Evolutionary conservation across 2,329 filamentous ascomycete species (phyloP).

Genomic region (Saccharata proteae): DNA sequence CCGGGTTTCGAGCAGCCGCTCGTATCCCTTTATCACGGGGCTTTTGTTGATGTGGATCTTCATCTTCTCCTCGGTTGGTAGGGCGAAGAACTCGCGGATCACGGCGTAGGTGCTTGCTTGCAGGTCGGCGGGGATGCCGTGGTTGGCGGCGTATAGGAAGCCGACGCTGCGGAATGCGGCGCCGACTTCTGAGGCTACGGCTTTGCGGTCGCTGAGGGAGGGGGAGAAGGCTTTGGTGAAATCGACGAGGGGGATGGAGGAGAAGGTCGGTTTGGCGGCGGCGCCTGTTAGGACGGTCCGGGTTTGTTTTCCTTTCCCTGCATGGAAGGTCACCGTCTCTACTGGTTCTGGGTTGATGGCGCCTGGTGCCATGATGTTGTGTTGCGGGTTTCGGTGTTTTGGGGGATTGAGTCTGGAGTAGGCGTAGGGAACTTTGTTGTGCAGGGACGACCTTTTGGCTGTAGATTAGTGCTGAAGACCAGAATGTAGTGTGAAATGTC

Average conservation of each 20-base stretch:
- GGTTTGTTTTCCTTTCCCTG: too few relatives aligned
- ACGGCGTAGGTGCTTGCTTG: constrained; percentile 19
- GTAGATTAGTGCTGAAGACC: too few relatives aligned
- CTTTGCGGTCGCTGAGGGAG: constrained; percentile 9
- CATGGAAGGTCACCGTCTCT: not conserved
- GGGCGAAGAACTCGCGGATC: constrained; percentile 19
- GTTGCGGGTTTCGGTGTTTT: too few relatives aligned
- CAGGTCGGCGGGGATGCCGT: constrained; percentile 17
- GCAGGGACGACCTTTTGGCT: too few relatives aligned
- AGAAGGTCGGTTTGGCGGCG: not conserved
- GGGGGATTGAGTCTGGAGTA: too few relatives aligned
- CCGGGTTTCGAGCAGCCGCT: constrained; percentile 24
- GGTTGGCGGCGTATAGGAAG: constrained; percentile 23
- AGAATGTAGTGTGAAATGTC: too few relatives aligned
- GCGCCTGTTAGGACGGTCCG: too few relatives aligned
- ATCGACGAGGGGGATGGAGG: not conserved
- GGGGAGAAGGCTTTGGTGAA: not conserved
- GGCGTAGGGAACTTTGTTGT: too few relatives aligned
- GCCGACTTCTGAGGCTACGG: constrained; percentile 19
- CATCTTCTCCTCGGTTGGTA: constrained; percentile 23
- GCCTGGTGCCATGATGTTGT: not conserved
- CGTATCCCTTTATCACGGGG: constrained; percentile 22
- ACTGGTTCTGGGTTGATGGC: not conserved
- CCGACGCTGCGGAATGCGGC: constrained; percentile 21
- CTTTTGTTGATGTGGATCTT: constrained; percentile 24